Base-by-base conservation (phyloP, 495 filamentous ascomycete genomes). In the Penicillium flavigenum region DNA sequence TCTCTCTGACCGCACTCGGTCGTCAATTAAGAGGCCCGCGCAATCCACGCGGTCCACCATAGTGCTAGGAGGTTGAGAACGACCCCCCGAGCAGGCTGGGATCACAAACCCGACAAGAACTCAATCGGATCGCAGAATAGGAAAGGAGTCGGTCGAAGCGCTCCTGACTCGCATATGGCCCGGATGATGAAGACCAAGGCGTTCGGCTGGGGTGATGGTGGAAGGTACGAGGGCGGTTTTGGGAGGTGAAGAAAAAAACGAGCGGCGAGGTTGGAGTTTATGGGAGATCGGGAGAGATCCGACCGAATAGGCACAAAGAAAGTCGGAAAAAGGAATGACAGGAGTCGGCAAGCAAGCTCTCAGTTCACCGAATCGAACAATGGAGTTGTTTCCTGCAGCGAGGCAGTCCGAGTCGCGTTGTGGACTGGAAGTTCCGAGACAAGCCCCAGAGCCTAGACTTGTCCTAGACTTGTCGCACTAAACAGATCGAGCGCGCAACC, bases 1-100 rank as follows among this genome's bases (percentile, higher is more conserved):
- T 66, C 85, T 78, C 59, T 91, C 86, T 60, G 84, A 77, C 58
- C 74, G 76, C 51, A 89, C 83, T 50, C 84, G 83, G 67, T 86
- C 86, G 74, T 94, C 88, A 57, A 94, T 89, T 69, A 92, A 94
- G 61, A 94, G 86, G 57, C 90, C 85, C 75, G 88, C 86, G 75
- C 87, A 92, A 59, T 83, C 76, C 63, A 83, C 79, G 72, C 79
- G 77, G 72, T 90, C 88, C 86, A 89, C 88, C 62, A 67, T 78
- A 61, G 62, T 67, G 54, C 67, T 51, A 48, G 56, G 66, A 62
- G 38, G 51, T 26, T 36, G 29, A 36, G 24, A 20, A 34, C 29
- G 39, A 39, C 53, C 55, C 31, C 56, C 56, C 50, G 50, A 57
- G 60, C 50, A 45, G 56, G 57, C 63, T 54, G 31, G 42, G 39